Evolutionary conservation across 306 rosid genomes (phyloP).

Genomic region (Malus fusca): DNA sequence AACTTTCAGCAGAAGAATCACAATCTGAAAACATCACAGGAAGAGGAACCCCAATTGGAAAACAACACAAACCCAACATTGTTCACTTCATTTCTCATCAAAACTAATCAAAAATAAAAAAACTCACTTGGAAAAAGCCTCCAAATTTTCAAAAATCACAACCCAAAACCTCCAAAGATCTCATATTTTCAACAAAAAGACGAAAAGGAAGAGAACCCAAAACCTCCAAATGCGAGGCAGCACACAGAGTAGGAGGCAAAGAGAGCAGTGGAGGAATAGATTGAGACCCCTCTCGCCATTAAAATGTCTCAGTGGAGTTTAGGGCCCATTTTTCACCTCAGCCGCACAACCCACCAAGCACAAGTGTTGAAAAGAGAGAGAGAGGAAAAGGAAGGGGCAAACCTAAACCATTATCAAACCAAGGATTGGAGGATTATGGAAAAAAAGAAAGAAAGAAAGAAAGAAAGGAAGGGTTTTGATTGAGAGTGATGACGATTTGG

Average conservation of each 20-base stretch:
- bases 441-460: not conserved
- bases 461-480: not conserved
- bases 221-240: slow-evolving; percentile 45
- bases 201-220: slow-evolving; percentile 6
- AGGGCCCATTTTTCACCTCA: slow-evolving; percentile 62
- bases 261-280: slow-evolving; percentile 47
- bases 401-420: slow-evolving; percentile 41
- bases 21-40: slow-evolving; percentile 4
- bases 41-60: slow-evolving; percentile 9
- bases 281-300: slow-evolving; percentile 43
- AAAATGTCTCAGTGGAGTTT: slow-evolving; percentile 55
- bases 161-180: slow-evolving; percentile 21
- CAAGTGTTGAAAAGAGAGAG: slow-evolving; percentile 35
- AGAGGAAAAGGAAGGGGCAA: slow-evolving; percentile 14
- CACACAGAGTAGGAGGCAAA: slow-evolving; percentile 39
- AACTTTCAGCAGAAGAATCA: slow-evolving; percentile 9
- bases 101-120: slow-evolving; percentile 21
- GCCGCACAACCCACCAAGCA: slow-evolving; percentile 76
- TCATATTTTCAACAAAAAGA: slow-evolving; percentile 17
- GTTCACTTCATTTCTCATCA: slow-evolving; percentile 14
- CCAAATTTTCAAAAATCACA: slow-evolving; percentile 8
- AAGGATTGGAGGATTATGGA: slow-evolving; percentile 17
- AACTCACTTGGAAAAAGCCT: slow-evolving; percentile 20
- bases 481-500: slow-evolving; percentile 38
- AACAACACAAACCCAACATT: slow-evolving; percentile 10